These are phyloP conservation scores for Coprinopsis marcescibilis DNA, from an alignment of 768 basidiomycete genomes.

Conservation along the genomic window DNA sequence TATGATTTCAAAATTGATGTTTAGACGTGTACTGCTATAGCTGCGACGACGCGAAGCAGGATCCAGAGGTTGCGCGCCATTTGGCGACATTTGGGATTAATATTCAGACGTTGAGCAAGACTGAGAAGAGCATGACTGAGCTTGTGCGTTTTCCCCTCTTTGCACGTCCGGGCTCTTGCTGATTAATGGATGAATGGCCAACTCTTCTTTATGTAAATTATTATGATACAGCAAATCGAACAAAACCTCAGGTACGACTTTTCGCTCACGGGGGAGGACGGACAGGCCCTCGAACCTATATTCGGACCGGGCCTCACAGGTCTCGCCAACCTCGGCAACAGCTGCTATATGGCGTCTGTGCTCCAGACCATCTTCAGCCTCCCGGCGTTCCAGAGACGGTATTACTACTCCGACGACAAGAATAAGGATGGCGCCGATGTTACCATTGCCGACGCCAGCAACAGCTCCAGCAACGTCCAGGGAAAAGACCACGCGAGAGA, in stretches of 20 bases:
- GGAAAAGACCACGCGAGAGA: slow-evolving; percentile 43
- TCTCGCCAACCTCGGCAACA: slow-evolving; percentile 88
- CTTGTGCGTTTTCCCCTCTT: slow-evolving; percentile 47
- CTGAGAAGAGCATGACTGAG: slow-evolving; percentile 96
- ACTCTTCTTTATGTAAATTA: not conserved
- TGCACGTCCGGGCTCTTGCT: too few relatives aligned
- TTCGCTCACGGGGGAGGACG: slow-evolving; percentile 80
- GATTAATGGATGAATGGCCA: too few relatives aligned
- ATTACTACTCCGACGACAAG: too few relatives aligned
- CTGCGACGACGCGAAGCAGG: slow-evolving; percentile 79
- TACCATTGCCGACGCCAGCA: too few relatives aligned
- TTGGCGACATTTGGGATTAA: slow-evolving; percentile 84
- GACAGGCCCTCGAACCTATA: slow-evolving; percentile 80
- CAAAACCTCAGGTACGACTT: slow-evolving; percentile 95
- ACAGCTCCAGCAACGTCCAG: too few relatives aligned
- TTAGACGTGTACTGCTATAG: slow-evolving; percentile 95
- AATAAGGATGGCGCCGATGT: too few relatives aligned
- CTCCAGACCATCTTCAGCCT: slow-evolving; percentile 84
- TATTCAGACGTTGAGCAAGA: slow-evolving; percentile 75
- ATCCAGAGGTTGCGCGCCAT: slow-evolving; percentile 70
- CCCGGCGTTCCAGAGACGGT: slow-evolving; percentile 68
- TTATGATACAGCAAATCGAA: slow-evolving; percentile 79
- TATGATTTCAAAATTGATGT: too few relatives aligned
- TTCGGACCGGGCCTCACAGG: slow-evolving; percentile 90
- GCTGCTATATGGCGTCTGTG: slow-evolving; percentile 97